Conservation (phyloP, 768 basidiomycete species). For the Lactarius vividus region DNA sequence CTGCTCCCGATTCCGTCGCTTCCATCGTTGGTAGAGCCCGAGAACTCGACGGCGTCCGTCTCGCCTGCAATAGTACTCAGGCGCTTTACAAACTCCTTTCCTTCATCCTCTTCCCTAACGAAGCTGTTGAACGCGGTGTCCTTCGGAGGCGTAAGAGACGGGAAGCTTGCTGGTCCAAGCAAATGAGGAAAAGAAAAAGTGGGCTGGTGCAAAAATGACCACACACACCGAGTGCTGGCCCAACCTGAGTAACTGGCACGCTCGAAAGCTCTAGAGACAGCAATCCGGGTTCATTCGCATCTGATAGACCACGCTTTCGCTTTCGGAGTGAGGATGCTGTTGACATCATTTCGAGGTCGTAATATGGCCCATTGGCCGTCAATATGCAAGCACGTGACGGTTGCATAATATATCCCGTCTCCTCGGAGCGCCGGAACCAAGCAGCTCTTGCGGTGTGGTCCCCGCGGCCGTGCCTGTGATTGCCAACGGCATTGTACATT, state of each 20-base stretch:
- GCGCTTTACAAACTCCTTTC: conserved; percentile 36
- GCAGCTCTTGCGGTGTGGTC: too few relatives aligned
- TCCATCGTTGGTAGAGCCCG: conserved; percentile 56
- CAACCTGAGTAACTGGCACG: conserved; percentile 39
- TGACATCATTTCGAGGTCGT: neutral
- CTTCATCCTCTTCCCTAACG: conserved; percentile 36
- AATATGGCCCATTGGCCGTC: too few relatives aligned
- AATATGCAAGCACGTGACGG: too few relatives aligned
- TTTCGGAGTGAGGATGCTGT: conserved; percentile 33
- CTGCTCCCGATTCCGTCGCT: conserved; percentile 60
- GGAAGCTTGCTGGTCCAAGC: conserved; percentile 54
- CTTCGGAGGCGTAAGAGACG: conserved; percentile 55
- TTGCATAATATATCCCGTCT: neutral
- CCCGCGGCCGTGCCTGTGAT: too few relatives aligned
- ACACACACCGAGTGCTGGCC: conserved; percentile 52
- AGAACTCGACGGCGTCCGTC: conserved; percentile 80
- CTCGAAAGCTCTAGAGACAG: conserved; percentile 40
- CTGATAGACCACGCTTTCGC: conserved; percentile 44
- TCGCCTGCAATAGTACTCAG: conserved; percentile 69
- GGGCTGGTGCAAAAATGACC: neutral
- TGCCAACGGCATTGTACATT: too few relatives aligned
- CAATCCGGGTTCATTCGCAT: conserved; percentile 35
- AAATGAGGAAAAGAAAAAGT: neutral
- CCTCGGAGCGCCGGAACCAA: too few relatives aligned
- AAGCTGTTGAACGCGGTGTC: conserved; percentile 64